A percentile compares a stretch with the other conserved stretches of the same genome.
These are phyloP conservation scores for Mortierella sp. DNA, from an alignment of 371 early-diverging fungal species.

Conservation along the genomic window DNA sequence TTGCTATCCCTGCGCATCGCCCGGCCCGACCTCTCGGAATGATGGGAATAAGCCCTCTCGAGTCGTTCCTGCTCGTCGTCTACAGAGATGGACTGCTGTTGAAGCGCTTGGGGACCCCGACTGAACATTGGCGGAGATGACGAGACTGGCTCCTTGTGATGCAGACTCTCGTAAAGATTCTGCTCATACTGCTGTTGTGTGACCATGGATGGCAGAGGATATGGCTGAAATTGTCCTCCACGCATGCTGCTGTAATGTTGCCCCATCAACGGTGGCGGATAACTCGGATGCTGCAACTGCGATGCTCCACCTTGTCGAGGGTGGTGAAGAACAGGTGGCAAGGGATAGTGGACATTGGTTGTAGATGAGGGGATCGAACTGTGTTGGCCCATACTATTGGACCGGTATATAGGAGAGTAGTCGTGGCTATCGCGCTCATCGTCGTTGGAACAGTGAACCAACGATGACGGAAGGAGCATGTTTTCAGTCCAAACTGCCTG, in stretches of 20 bases:
- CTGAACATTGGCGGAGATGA: conserved; percentile 12
- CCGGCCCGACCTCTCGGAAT: conserved; percentile 15
- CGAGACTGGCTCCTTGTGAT: conserved; percentile 29
- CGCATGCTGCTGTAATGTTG: conserved; percentile 22
- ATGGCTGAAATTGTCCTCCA: conserved; percentile 21
- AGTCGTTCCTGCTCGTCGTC: conserved; percentile 9
- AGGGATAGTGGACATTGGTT: conserved; percentile 24
- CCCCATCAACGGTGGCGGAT: conserved; percentile 26
- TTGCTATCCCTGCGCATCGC: conserved; percentile 1
- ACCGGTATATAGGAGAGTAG: conserved; percentile 24
- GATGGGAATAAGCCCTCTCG: conserved; percentile 11
- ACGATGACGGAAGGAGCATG: conserved; percentile 38
- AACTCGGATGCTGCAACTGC: conserved; percentile 37
- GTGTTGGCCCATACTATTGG: conserved; percentile 9
- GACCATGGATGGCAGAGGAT: conserved; percentile 8
- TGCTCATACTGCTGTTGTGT: conserved; percentile 14
- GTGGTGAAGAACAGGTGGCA: conserved; percentile 31
- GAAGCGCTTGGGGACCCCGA: conserved; percentile 35
- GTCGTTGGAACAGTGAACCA: conserved; percentile 34
- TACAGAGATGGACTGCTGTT: neutral
- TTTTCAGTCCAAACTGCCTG: conserved; percentile 46
- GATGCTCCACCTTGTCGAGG: conserved; percentile 37
- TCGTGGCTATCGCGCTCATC: conserved; percentile 38
- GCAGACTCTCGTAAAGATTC: neutral
- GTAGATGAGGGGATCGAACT: conserved; percentile 5